Conservation (phyloP, 2,329 filamentous ascomycete species). For the Lomentospora prolificans region DNA sequence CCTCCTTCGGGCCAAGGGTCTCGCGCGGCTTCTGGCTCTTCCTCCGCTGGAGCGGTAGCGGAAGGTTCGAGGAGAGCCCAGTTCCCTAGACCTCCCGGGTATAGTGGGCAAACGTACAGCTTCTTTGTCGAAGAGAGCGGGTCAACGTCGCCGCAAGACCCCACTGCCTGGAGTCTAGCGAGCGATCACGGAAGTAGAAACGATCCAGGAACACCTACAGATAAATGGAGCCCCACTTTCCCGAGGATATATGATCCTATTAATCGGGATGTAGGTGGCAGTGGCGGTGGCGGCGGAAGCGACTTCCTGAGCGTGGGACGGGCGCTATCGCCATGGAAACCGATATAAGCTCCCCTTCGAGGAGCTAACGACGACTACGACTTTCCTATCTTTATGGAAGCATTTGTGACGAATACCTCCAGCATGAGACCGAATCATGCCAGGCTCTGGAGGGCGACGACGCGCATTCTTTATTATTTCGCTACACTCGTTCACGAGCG, state of each 20-base stretch:
- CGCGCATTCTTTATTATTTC: not conserved
- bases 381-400: not conserved
- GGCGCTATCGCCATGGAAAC: constrained; percentile 8
- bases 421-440: too few species aligned
- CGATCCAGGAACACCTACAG: not conserved
- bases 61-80: constrained; percentile 9
- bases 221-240: not conserved
- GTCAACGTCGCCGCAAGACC: constrained; percentile 14
- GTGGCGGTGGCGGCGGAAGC: not conserved
- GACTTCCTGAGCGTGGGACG: constrained; percentile 6
- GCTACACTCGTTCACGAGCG: not conserved
- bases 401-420: too few species aligned
- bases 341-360: not conserved
- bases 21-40: not conserved
- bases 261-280: not conserved
- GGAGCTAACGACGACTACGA: not conserved
- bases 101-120: constrained; percentile 16
- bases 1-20: not conserved
- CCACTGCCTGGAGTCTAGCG: constrained; percentile 18
- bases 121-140: constrained; percentile 17
- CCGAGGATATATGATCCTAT: not conserved
- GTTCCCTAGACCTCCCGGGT: constrained; percentile 21
- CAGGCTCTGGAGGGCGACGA: too few species aligned
- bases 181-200: constrained; percentile 17
- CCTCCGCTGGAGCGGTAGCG: not conserved